phyloP scores from a whole-genome alignment of 345 rosid species.

The Populus simonii region DNA sequence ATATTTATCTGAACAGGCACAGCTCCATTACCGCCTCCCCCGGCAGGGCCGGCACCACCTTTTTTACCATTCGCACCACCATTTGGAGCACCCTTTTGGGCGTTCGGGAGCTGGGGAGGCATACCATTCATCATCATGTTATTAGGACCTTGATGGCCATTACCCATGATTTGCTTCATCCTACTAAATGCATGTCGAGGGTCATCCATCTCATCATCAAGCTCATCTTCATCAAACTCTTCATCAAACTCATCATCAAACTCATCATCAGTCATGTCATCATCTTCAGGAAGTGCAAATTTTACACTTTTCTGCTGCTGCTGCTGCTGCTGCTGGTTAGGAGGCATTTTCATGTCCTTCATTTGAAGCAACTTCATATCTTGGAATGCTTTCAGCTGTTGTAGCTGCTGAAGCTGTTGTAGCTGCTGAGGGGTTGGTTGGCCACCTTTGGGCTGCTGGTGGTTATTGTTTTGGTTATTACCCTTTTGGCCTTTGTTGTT shows the following conservation, averaged over 20 bases:
- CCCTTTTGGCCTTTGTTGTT: constrained; percentile 54
- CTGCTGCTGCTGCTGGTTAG: constrained; percentile 22
- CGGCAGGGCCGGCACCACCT: constrained; percentile 20
- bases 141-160: constrained; percentile 43
- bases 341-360: constrained; percentile 57
- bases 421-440: constrained; percentile 41
- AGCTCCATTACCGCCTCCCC: constrained; percentile 41
- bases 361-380: constrained; percentile 69
- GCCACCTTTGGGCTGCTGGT: constrained; percentile 55
- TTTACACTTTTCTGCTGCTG: constrained; percentile 52
- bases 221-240: constrained; percentile 31
- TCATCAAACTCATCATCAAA: constrained; percentile 45
- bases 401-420: constrained; percentile 52
- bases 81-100: constrained; percentile 33
- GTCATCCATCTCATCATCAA: constrained; percentile 52
- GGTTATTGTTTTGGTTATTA: constrained; percentile 35
- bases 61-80: constrained; percentile 30
- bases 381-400: constrained; percentile 61
- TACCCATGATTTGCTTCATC: constrained; percentile 52
- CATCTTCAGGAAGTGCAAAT: constrained; percentile 52
- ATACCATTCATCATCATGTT: constrained; percentile 54
- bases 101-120: constrained; percentile 54
- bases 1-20: constrained; percentile 39
- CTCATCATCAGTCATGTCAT: constrained; percentile 47
- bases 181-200: constrained; percentile 41